phyloP scores from a whole-genome alignment of 129 eudicot genomes.

The Chrysanthemum makinoi region DNA sequence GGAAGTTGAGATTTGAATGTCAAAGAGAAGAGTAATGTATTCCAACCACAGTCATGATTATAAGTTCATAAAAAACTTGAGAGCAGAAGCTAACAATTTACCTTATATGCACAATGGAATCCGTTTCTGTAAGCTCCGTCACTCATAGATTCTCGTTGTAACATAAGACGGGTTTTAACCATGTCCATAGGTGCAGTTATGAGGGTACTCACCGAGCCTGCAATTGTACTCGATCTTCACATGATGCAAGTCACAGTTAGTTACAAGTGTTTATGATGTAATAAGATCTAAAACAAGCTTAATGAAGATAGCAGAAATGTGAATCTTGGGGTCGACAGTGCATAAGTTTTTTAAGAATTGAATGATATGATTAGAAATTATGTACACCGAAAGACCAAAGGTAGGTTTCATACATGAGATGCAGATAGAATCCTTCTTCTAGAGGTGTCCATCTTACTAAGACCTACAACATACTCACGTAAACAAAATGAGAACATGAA shows the following conservation, averaged over 20 bases:
- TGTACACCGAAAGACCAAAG: slow-evolving; percentile 6
- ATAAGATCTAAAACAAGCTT: not conserved
- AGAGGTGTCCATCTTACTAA: slow-evolving; percentile 65
- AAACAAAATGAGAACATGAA: slow-evolving; percentile 17
- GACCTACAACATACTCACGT: slow-evolving; percentile 46
- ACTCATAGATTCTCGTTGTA: slow-evolving; percentile 69
- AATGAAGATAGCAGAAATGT: not conserved
- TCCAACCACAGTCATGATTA: too few species aligned
- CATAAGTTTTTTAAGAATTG: not conserved
- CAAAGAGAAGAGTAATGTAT: too few species aligned
- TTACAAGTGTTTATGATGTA: not conserved
- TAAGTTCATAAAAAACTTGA: not conserved
- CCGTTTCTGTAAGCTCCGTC: slow-evolving; percentile 71
- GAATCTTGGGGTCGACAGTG: not conserved
- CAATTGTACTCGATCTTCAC: slow-evolving; percentile 85
- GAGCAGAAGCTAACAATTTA: slow-evolving; percentile 20
- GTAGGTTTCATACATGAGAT: slow-evolving; percentile 55
- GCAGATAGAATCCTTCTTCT: slow-evolving; percentile 85
- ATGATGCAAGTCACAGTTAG: slow-evolving; percentile 29
- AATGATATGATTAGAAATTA: not conserved
- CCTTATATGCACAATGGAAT: slow-evolving; percentile 88
- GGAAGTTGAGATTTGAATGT: not conserved
- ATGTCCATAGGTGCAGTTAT: slow-evolving; percentile 89
- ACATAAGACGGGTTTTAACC: slow-evolving; percentile 93
- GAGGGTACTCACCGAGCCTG: slow-evolving; percentile 80